phyloP scores from a whole-genome alignment of 331 rosid species.

The Malus hybrid region DNA sequence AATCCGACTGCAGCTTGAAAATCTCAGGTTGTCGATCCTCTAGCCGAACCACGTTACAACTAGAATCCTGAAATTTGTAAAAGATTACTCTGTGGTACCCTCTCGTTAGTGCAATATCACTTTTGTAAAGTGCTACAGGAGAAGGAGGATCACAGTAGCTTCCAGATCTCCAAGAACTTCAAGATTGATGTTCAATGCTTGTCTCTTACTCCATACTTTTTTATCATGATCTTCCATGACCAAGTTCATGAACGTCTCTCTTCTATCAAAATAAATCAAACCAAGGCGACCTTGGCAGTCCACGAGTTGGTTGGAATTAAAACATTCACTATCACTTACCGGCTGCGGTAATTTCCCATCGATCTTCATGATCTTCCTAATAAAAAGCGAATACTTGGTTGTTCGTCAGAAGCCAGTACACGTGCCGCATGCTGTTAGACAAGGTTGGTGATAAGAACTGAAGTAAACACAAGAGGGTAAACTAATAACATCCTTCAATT shows the following conservation, averaged over 20 bases:
- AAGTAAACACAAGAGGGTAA: background rate
- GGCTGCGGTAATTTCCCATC: background rate
- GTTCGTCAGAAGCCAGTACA: background rate
- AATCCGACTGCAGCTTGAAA: background rate
- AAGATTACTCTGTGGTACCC: background rate
- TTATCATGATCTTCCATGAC: background rate
- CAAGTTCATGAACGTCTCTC: background rate
- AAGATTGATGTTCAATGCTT: background rate
- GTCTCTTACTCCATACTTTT: background rate
- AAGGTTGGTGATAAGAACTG: background rate
- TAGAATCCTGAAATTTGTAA: background rate
- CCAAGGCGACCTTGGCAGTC: slow-evolving; percentile 1
- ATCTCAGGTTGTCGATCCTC: background rate
- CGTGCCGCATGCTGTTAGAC: background rate
- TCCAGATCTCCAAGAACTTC: background rate
- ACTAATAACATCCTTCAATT: background rate
- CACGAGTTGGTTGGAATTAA: background rate
- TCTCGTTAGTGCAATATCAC: background rate
- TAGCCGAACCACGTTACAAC: background rate
- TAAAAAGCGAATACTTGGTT: background rate
- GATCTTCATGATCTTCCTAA: background rate
- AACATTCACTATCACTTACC: background rate
- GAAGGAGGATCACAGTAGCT: background rate
- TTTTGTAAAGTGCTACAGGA: background rate
- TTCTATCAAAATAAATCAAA: background rate